Evolutionary conservation across 768 basidiomycete species (phyloP), one percentile per base, ranked within the genome.

Genomic region (Mycena leptocephala): DNA sequence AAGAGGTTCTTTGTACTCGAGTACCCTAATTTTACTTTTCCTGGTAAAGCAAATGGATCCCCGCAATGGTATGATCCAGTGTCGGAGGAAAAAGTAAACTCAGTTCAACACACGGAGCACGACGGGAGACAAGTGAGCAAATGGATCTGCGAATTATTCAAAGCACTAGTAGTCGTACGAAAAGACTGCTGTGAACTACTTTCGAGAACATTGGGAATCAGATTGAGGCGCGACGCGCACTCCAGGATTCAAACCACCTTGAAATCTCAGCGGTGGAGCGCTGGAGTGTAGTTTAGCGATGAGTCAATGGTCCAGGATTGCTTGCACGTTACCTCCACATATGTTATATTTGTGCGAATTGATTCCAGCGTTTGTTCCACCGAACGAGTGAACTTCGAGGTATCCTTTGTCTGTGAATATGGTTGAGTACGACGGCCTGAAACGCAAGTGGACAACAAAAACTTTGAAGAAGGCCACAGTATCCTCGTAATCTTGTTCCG

Each of bases 331-430:
- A 56, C 55, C 28, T 56, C 55, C 0, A 56, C 28, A 18, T 56
- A 56, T 56, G 14, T 30, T 28, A 32, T 32, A 56, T 56, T 56
- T 28, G 55, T 56, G 8, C 18, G 55, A 30, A 56, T 56, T 10
- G 16, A 5, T 70, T 93, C 92, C 43, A 92, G 74, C 6, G 86
- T 86, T 81, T 93, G 91, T 11, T 85, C 80, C 26, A 92, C 83
- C 1, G 82, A 80, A 71, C 89, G 84, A 67, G 83, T 79, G 80
- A 85, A 90, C 78, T 87, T 88, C 43, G 87, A 87, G 2, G 84
- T 87, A 78, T 90, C 86, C 79, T 86, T 88, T 66, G 80, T 80
- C 87, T 88, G 39, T 33, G 37, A 37, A 46, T n/a, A n/a, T 20
- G 26, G 6, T 20, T 37, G 28, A 30, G 26, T 56, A 56, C 4